These are phyloP conservation scores for Pneumocystis canis DNA, from an alignment of 1,139 yeast genomes.

Conservation along the genomic window DNA sequence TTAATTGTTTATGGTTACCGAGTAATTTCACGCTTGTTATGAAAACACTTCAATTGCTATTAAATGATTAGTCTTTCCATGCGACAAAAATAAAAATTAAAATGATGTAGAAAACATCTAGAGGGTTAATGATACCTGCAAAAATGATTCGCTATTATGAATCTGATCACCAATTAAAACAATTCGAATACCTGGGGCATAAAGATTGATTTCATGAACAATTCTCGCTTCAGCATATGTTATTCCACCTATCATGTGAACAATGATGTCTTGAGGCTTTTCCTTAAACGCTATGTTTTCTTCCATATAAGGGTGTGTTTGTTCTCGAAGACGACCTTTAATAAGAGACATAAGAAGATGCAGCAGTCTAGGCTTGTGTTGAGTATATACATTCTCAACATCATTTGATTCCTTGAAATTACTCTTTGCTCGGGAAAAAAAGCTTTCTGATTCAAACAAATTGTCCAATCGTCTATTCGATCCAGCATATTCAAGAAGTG, in stretches of 20 bases:
- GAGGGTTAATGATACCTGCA: neutral
- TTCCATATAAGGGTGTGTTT: conserved; percentile 37
- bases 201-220: conserved; percentile 49
- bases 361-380: conserved; percentile 64
- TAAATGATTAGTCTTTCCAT: neutral
- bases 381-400: conserved; percentile 47
- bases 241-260: conserved; percentile 78
- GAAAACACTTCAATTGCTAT: neutral
- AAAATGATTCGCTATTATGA: conserved; percentile 34
- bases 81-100: neutral
- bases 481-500: conserved; percentile 31
- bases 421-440: conserved; percentile 31
- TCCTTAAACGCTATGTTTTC: conserved; percentile 28
- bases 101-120: neutral
- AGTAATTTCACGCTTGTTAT: neutral
- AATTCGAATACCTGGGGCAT: conserved; percentile 35
- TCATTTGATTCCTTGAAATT: conserved; percentile 33
- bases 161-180: conserved; percentile 69
- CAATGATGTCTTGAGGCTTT: conserved; percentile 56
- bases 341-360: conserved; percentile 35
- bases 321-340: conserved; percentile 36
- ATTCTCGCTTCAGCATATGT: conserved; percentile 85
- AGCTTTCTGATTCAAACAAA: conserved; percentile 29
- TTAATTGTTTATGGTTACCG: too few relatives aligned
- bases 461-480: conserved; percentile 32